Evolutionary conservation across 257 asterid genomes (phyloP), one percentile per base, ranked within the genome.

Genomic region (Solanum chiquidenum): DNA sequence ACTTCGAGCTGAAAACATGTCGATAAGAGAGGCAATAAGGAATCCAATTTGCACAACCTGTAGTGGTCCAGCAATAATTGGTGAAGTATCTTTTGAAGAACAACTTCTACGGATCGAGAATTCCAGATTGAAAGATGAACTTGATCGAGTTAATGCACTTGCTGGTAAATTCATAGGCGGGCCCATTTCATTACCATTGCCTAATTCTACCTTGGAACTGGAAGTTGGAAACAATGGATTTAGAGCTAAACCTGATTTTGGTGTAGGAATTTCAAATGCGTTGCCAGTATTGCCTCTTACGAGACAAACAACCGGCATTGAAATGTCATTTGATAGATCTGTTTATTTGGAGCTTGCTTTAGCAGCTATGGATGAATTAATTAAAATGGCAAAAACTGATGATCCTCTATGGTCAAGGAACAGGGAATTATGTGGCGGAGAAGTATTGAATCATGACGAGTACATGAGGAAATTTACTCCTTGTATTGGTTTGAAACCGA

Each of bases 331-430:
- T 80, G 98, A 95, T 90, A 92, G 97, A 83, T 93, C 98, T 13
- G 91, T 95, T 93, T 95, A 93, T 85, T 86, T 95, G 91, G 99
- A 97, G 90, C 94, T 96, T 5, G 99, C 99, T 3, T 88, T 95
- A 90, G 90, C 96, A 4, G 95, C 99, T 27, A 96, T 97, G 99
- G 95, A 95, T 52, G 98, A 96, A 42, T 68, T 97, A 12, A 93
- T 96, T 20, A 97, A 96, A 88, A 82, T 94, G 92, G 98, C 96
- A 10, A 96, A 95, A 38, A 73, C 88, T 1, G 94, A 93, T 25
- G 96, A 92, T 87, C 98, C 98, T 10, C 92, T 97, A 16, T 97
- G 99, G 99, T 6, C 94, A 2, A 87, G 92, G 88, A 90, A 92
- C 92, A 37, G 77, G 34, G 97, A 91, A 46, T 46, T 46, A 46